These are phyloP conservation scores for Colletotrichum sojae DNA, from an alignment of 2,329 filamentous ascomycete species.

Conservation along the genomic window DNA sequence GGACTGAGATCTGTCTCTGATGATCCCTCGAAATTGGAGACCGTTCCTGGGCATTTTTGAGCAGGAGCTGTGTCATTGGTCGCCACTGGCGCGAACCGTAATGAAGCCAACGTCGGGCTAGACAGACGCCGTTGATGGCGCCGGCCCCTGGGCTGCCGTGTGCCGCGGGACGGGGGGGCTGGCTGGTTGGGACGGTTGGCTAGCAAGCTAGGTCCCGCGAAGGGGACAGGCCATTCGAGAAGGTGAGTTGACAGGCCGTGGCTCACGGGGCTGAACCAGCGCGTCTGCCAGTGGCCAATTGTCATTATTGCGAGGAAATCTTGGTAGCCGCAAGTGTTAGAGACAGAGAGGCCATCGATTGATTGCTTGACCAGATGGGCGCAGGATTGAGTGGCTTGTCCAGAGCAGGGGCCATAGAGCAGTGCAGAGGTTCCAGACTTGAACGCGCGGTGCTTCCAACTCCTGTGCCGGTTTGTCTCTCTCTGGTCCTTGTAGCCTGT, in stretches of 20 bases:
- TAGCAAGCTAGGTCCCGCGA: background rate
- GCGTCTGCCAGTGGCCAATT: slow-evolving; percentile 13
- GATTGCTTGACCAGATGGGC: slow-evolving; percentile 5
- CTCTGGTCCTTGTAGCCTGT: slow-evolving; percentile 24
- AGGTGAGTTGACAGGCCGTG: slow-evolving; percentile 4
- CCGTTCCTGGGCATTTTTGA: slow-evolving; percentile 26
- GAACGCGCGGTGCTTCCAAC: slow-evolving; percentile 37
- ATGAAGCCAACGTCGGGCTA: slow-evolving; percentile 38
- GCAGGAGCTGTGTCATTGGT: slow-evolving; percentile 36
- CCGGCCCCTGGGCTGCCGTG: slow-evolving; percentile 33
- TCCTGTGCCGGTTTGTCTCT: slow-evolving; percentile 35
- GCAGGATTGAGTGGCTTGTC: slow-evolving; percentile 26
- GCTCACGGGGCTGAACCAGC: background rate
- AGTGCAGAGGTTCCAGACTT: slow-evolving; percentile 28
- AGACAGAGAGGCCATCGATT: slow-evolving; percentile 19
- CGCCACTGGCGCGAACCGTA: slow-evolving; percentile 37
- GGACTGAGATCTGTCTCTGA: slow-evolving; percentile 36
- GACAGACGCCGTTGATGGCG: slow-evolving; percentile 26
- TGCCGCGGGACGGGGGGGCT: slow-evolving; percentile 23
- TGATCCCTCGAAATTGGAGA: slow-evolving; percentile 26
- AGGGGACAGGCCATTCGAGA: slow-evolving; percentile 1
- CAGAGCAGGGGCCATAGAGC: slow-evolving; percentile 28
- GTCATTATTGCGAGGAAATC: slow-evolving; percentile 21
- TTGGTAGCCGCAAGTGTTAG: slow-evolving; percentile 5
- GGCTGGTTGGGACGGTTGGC: slow-evolving; percentile 11